Evolutionary conservation across 2,329 filamentous ascomycete species (phyloP), one percentile per base, ranked within the genome.

Genomic region (Aulographum hederae): DNA sequence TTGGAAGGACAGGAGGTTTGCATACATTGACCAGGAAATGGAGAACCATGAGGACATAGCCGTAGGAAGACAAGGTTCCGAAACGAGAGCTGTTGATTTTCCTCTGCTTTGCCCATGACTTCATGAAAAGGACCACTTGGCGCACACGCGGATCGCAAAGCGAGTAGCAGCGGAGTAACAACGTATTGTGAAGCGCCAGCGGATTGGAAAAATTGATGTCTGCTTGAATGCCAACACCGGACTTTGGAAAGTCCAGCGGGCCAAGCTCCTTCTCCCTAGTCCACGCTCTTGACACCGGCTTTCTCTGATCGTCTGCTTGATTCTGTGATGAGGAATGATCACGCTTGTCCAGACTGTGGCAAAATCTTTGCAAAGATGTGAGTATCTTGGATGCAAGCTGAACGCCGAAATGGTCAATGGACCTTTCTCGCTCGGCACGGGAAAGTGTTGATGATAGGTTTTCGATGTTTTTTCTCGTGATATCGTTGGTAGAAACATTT

Each of bases 161-260:
- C 2, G 78, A 76, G 53, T 94, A 94, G 50, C 80, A 86, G 25
- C 78, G 72, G 18, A 94, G 65, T 25, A 94, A 68, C 20, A 70
- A 58, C 0, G 84, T 91, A 50, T 93, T 93, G 40, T 89, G 77
- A 3, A 92, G 61, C 2, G 76, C 82, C 3, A 93, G 67, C 28
- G 79, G 72, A 13, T 84, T 84, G 2, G 78, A 78, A 48, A 93
- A 93, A 51, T 92, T 92, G 60, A 94, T 81, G 47, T 93, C 82
- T 48, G 80, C 89, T 47, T 85, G 79, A 11, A 86, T 78, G n/a
- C 82, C 82, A 18, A 77, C 68, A 3, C 74, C 75, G 6, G 61
- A 59, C 45, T 80, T 80, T 4, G 79, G 78, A 35, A 86, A 86
- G 48, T 89, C 81, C 2, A 91, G 65, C 8, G 58, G 58, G 0